Base-by-base conservation (phyloP, 371 early-diverging fungal species). In the Apophysomyces variabilis region DNA sequence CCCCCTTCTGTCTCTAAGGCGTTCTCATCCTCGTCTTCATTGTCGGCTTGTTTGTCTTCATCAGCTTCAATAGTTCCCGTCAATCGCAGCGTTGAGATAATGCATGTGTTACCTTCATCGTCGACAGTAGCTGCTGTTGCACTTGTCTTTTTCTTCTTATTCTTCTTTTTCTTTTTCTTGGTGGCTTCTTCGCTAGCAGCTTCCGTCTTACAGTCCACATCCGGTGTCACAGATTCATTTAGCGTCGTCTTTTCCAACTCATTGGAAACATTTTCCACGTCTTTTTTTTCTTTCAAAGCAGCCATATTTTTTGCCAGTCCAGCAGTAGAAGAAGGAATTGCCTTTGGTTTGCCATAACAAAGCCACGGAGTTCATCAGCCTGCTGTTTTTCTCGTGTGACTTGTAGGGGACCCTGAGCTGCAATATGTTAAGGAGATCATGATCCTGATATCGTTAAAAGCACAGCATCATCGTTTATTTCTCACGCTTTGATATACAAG, bases 21-120 rank as follows among this genome's bases (percentile, higher is more conserved):
- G 12, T 57, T 18, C 8, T 69, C 58, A 4, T 70, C 62, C 3
- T 57, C 45, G 21, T 65, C 62, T 35, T 61, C 47, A 3, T 62
- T 41, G 14, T 57, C 54, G 26, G 44, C 14, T n/a, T 62, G 21
- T 50, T 50, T 50, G 21, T 26, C 54, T n/a, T 50, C 54, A 7
- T 50, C 54, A 50, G 54, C 54, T 50, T 16, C 11, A 50, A 6
- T 32, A 11, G 0, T 18, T 50, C n/a, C 7, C 11, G 7, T 50
- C 54, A 50, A 21, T 50, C 6, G 6, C 21, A 11, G 21, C 11
- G 7, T 32, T 4, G 21, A 21, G 21, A 16, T 4, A 50, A 21
- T 21, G 21, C 4, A 26, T 8, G 54, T 21, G 5, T 50, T 50
- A 50, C 54, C n/a, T 11, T 50, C 21, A 50, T 50, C 54, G 21